Base-by-base conservation (phyloP, 768 basidiomycete genomes). In the Trametes cinnabarina region DNA sequence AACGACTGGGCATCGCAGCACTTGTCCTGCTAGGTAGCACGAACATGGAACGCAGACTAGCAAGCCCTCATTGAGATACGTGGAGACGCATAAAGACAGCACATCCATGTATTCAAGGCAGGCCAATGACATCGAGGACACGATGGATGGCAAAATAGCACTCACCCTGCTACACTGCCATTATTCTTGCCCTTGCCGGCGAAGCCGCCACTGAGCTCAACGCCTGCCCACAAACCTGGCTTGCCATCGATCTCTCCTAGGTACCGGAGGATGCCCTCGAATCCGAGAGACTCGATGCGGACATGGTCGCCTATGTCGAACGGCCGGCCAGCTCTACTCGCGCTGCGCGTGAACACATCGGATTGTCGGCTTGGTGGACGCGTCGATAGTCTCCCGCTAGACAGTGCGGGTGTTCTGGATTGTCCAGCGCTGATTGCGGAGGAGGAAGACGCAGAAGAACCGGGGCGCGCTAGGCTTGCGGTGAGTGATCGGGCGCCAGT, bases 151-250 rank as follows among this genome's bases (percentile, higher is more conserved):
- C n/a, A 28, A 30, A 39, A 57, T 47, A 19, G 22, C 20, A 80
- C 92, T 77, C 69, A 97, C 95, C 92, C 92, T 61, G 77, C 81
- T 4, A 96, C 94, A 43, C 84, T 82, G 32, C 96, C 96, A 65
- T 98, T 84, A 66, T 99, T 99, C 76, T 98, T 99, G 0, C 96
- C 96, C 71, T 90, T 91, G 19, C 96, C 94, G 17, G 80, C 72
- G 68, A 94, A 96, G 6, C 91, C 90, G 34, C 87, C 88, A 64
- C 83, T 77, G 20, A 99, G 78, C 72, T 98, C 92, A 20, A 99
- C 92, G 14, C 96, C 96, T 15, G 92, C 96, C 91, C 92, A 99
- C 6, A 86, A 74, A 3, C 95, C 96, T 3, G 83, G 79, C 71
- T 98, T 98, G 49, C 92, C 92, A 17, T 90, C 87, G 54, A 97